Conservation (phyloP, 1,284 basidiomycete species). For the Inonotus obliquus region DNA sequence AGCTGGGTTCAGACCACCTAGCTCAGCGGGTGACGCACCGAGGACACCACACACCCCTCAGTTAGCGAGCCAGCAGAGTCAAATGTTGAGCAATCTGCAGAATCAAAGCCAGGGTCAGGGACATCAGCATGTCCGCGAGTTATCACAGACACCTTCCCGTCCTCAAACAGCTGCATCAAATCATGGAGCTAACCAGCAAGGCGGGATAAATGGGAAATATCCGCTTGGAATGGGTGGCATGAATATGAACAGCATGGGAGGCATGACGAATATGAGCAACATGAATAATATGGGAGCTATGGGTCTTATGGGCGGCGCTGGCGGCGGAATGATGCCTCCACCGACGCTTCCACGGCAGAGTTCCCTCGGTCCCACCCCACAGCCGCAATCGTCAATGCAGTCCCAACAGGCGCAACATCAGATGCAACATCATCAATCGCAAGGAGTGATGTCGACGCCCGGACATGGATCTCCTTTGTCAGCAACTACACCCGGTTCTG, state of each 20-base stretch:
- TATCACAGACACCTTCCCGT: constrained; percentile 14
- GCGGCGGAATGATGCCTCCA: constrained; percentile 27
- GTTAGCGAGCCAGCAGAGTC: constrained; percentile 21
- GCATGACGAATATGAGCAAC: constrained; percentile 1
- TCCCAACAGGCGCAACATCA: constrained; percentile 3
- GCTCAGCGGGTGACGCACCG: constrained; percentile 12
- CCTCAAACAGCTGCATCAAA: constrained; percentile 16
- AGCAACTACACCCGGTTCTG: neutral
- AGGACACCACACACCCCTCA: constrained; percentile 28
- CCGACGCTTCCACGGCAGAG: constrained; percentile 23
- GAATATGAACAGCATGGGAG: neutral
- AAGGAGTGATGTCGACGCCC: neutral
- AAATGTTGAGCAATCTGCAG: constrained; percentile 19
- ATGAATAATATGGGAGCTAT: constrained; percentile 10
- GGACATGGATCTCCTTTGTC: constrained; percentile 5
- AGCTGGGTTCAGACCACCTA: constrained; percentile 16
- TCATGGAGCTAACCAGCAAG: constrained; percentile 10
- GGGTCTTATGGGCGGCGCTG: constrained; percentile 11
- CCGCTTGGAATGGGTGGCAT: constrained; percentile 3
- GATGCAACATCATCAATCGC: constrained; percentile 1
- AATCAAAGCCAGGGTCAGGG: constrained; percentile 14
- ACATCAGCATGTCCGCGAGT: constrained; percentile 21
- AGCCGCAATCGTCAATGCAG: neutral
- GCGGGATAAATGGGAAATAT: constrained; percentile 4
- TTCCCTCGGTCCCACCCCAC: neutral